Evolutionary conservation across 176 grass and related monocot genomes (phyloP), one percentile per base, ranked within the genome.

Genomic region (Hordeum marinum): DNA sequence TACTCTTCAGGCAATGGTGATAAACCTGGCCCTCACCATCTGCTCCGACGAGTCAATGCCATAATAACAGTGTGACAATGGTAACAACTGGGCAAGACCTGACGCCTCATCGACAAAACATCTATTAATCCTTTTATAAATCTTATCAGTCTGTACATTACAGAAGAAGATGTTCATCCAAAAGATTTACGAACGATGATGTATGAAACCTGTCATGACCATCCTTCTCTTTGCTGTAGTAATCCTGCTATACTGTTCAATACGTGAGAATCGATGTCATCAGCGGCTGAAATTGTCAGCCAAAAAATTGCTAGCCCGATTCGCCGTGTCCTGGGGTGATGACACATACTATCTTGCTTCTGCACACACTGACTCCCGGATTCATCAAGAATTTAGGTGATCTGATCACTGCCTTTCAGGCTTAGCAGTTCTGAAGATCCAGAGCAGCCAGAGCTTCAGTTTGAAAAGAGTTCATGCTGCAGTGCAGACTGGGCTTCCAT

Each of bases 221-320:
- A 73, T 78, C n/a, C 46, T 64, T 41, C 75, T 8, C 14, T 31
- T 54, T 80, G 40, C 14, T 82, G 70, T 6, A 50, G 70, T 4
- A 68, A 59, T 39, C 27, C 80, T 83, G 63, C 23, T 74, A 48
- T 17, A 12, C 68, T 37, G 36, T 76, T 26, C 11, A 81, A 81
- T 50, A 32, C 27, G 25, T 46, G 50, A 15, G 73, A 83, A 79
- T 11, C 46, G 8, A 27, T 0, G 9, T 17, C 21, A 11, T 20
- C 31, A 48, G 27, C 82, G 9, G 45, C 68, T 75, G 46, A 80
- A 75, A 55, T 66, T 9, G 57, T 73, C 81, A 84, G 82, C 59
- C 58, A 10, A 75, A 74, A 65, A 63, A 45, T 65, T 41, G 43
- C 25, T 25, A 70, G 36, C 31, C 67, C 46, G 2, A 85, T 89